These are phyloP conservation scores for Termitomyces sp. DNA, from an alignment of 768 basidiomycete species.

Conservation along the genomic window DNA sequence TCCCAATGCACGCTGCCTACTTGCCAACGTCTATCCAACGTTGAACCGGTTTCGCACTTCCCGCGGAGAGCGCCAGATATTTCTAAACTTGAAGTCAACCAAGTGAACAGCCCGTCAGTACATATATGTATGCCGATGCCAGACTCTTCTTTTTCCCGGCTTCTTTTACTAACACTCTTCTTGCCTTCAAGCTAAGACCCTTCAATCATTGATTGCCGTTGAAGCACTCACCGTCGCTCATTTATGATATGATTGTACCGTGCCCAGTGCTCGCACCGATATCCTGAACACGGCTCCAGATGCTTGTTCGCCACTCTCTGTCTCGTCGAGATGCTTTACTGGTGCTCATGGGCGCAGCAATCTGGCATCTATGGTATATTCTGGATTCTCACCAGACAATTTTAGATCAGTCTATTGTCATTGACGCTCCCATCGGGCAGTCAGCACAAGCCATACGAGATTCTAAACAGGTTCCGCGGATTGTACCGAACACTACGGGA, in stretches of 20 bases:
- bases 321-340: conserved; percentile 58
- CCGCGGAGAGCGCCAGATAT: too few species aligned
- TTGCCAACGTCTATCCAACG: too few species aligned
- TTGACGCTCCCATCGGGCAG: conserved; percentile 22
- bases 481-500: background rate
- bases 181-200: too few species aligned
- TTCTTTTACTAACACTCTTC: too few species aligned
- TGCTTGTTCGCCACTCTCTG: conserved; percentile 36
- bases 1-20: too few species aligned
- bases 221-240: background rate
- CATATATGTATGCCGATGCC: too few species aligned
- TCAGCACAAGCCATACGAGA: conserved; percentile 17
- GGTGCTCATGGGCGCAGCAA: conserved; percentile 52
- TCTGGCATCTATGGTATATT: conserved; percentile 50
- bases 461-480: background rate
- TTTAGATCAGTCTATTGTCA: background rate
- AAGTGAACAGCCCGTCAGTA: too few species aligned
- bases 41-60: too few species aligned
- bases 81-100: too few species aligned
- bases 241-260: background rate
- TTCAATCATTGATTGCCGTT: background rate
- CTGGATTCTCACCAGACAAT: conserved; percentile 19
- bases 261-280: background rate
- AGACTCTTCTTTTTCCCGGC: too few species aligned
- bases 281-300: background rate